Evolutionary conservation across 1,139 yeast species (phyloP).

Genomic region (Diutina pseudorugosa): DNA sequence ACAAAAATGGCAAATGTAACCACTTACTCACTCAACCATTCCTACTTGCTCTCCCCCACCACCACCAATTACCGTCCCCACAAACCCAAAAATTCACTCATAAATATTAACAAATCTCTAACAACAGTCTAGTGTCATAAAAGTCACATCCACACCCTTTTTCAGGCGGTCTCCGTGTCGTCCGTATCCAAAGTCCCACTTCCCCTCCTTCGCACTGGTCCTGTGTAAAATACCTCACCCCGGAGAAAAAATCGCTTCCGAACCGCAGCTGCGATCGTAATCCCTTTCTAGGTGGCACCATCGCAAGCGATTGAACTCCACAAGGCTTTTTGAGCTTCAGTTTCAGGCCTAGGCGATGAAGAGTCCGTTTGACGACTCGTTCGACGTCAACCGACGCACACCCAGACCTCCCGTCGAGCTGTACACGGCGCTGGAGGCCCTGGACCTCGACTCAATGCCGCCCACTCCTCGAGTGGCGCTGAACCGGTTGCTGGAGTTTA

Average conservation of each 20-base stretch:
- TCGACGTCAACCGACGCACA: background rate
- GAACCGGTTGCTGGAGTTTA: background rate
- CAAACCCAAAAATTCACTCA: no score
- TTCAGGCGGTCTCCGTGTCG: background rate
- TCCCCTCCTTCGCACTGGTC: background rate
- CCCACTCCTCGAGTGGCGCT: background rate
- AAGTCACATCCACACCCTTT: no score
- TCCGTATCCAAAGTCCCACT: background rate
- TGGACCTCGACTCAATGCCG: background rate
- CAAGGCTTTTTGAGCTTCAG: no score
- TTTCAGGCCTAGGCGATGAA: no score
- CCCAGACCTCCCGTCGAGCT: background rate
- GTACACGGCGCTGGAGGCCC: conserved; percentile 2
- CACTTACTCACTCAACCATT: background rate
- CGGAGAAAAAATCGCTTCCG: background rate
- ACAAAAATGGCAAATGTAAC: background rate
- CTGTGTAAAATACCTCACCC: background rate
- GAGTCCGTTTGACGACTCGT: conserved; percentile 4
- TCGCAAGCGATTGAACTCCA: no score
- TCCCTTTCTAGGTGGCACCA: background rate
- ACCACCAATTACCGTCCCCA: background rate
- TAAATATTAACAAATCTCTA: no score
- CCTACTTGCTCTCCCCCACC: no score
- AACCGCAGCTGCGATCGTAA: background rate
- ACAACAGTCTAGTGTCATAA: no score